Evolutionary conservation across 177 flowering plant genomes (phyloP).

Genomic region (Tripterygium wilfordii): DNA sequence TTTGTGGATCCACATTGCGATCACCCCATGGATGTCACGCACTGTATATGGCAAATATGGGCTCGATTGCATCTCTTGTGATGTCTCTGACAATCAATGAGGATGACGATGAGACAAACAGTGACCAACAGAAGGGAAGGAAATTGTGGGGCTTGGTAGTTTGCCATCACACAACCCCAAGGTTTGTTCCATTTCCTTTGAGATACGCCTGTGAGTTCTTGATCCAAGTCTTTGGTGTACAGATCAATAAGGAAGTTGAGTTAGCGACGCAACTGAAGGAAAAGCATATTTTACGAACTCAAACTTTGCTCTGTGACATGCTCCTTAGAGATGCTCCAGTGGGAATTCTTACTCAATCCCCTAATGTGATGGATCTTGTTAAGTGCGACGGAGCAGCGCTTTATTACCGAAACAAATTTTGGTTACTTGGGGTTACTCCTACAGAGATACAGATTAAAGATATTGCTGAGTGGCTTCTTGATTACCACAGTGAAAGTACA

Average conservation of each 20-base stretch:
- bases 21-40: conserved; percentile 87
- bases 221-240: conserved; percentile 68
- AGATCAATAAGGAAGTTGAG: conserved; percentile 70
- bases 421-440: conserved; percentile 75
- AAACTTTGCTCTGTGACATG: conserved; percentile 80
- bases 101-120: conserved; percentile 37
- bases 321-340: conserved; percentile 68
- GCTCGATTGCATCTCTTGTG: conserved; percentile 76
- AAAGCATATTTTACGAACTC: conserved; percentile 62
- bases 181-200: conserved; percentile 69
- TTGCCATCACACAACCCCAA: conserved; percentile 70
- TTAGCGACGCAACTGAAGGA: conserved; percentile 61
- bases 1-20: conserved; percentile 65
- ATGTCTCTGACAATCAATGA: conserved; percentile 69
- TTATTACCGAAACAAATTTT: conserved; percentile 39
- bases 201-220: conserved; percentile 83
- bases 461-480: conserved; percentile 53
- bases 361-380: conserved; percentile 80
- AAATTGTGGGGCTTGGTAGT: conserved; percentile 80
- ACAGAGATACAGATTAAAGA: conserved; percentile 57
- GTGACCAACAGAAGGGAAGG: conserved; percentile 33
- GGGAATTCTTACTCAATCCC: conserved; percentile 68
- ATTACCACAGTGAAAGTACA: conserved; percentile 43
- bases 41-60: conserved; percentile 83
- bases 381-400: conserved; percentile 82